phyloP scores from a whole-genome alignment of 2,329 filamentous ascomycete species.

The Amylocarpus encephaloides region DNA sequence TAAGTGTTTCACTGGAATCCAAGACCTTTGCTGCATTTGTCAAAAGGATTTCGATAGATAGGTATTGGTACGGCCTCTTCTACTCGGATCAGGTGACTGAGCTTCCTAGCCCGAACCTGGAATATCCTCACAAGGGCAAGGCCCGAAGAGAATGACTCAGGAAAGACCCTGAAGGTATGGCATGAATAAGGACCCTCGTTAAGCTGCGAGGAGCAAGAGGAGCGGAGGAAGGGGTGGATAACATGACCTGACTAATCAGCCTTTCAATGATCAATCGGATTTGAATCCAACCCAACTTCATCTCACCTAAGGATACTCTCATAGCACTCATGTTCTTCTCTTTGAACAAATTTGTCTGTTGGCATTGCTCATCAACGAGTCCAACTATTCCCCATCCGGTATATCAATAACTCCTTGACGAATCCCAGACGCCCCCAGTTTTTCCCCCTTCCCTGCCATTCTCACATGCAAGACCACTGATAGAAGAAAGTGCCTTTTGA shows the following conservation, averaged over 20 bases:
- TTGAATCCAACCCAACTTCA: neutral
- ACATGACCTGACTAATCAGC: neutral
- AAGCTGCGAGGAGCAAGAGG: neutral
- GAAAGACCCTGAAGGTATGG: neutral
- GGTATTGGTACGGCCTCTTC: too few species aligned
- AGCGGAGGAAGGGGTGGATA: neutral
- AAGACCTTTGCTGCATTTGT: too few species aligned
- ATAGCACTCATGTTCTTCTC: neutral
- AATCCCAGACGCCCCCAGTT: neutral
- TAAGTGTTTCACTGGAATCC: too few species aligned
- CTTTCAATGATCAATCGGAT: neutral
- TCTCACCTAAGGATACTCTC: neutral
- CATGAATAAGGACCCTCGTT: neutral
- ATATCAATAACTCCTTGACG: neutral
- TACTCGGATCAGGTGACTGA: too few species aligned
- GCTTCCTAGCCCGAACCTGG: neutral
- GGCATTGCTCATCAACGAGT: neutral
- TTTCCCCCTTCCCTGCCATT: conserved; percentile 1
- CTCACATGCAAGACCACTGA: conserved; percentile 1
- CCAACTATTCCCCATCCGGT: conserved; percentile 1
- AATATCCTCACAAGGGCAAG: neutral
- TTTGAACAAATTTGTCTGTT: conserved; percentile 3
- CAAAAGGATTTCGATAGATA: too few species aligned
- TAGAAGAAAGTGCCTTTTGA: neutral
- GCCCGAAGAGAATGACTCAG: neutral